A percentile compares a stretch with the other conserved stretches of the same genome.
Conservation (phyloP, 1,284 basidiomycete species). For the Moesziomyces aphidis region DNA sequence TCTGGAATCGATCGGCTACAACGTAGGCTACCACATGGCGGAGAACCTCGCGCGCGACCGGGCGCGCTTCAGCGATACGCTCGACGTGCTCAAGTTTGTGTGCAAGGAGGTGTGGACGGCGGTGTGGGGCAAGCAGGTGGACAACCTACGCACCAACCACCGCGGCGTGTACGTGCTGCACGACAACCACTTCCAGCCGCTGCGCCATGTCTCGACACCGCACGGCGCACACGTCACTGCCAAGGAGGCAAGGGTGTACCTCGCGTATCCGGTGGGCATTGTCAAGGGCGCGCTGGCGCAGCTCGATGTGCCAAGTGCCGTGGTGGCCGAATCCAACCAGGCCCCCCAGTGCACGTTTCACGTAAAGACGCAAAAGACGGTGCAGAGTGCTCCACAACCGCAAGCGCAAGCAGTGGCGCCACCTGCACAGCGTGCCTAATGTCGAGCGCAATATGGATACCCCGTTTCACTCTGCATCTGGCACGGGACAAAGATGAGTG, state of each 20-base stretch:
- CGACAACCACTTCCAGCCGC: conserved; percentile 88
- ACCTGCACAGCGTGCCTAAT: background rate
- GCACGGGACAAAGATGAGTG: too few species aligned
- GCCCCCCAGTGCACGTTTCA: conserved; percentile 55
- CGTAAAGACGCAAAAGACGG: conserved; percentile 50
- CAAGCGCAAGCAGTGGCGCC: conserved; percentile 1
- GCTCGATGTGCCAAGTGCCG: conserved; percentile 52
- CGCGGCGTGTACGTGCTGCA: conserved; percentile 92
- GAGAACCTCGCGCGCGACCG: conserved; percentile 83
- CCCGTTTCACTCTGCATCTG: background rate
- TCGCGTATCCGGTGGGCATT: conserved; percentile 54
- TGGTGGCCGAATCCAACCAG: conserved; percentile 57
- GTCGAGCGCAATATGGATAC: background rate
- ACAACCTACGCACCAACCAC: conserved; percentile 94
- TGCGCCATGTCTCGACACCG: conserved; percentile 81
- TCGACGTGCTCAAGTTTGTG: conserved; percentile 93
- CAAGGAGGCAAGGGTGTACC: conserved; percentile 39
- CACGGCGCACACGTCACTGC: conserved; percentile 79
- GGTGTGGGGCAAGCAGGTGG: conserved; percentile 92
- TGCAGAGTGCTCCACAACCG: conserved; percentile 5
- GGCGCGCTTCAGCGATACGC: conserved; percentile 80
- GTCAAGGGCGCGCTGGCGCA: conserved; percentile 55
- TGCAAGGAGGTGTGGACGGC: conserved; percentile 94
- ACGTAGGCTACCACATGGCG: conserved; percentile 85
- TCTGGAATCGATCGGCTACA: conserved; percentile 84